Evolutionary conservation across 176 grass and related monocot species (phyloP).

Genomic region (Musa acuminata): DNA sequence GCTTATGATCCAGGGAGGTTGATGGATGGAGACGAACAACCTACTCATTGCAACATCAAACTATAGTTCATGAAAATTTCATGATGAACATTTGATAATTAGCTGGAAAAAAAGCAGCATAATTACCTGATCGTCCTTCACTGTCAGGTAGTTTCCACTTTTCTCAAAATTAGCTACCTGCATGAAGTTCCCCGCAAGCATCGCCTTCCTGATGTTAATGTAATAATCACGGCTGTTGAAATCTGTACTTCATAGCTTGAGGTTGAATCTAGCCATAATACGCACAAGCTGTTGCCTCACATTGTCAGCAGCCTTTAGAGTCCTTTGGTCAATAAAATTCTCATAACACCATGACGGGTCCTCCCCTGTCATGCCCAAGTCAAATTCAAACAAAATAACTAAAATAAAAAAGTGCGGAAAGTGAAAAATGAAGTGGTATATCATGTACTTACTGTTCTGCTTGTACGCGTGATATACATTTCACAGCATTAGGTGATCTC

Average conservation of each 20-base stretch:
- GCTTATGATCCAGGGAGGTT: constrained; percentile 83
- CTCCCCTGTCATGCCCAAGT: constrained; percentile 36
- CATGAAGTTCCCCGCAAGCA: constrained; percentile 97
- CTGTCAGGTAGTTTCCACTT: constrained; percentile 82
- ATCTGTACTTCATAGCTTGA: constrained; percentile 80
- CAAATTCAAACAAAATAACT: background rate
- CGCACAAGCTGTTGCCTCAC: constrained; percentile 83
- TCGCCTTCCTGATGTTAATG: constrained; percentile 72
- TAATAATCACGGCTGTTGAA: constrained; percentile 90
- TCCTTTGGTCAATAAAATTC: constrained; percentile 74
- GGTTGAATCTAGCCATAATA: constrained; percentile 51
- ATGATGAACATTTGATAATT: background rate
- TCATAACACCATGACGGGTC: constrained; percentile 94
- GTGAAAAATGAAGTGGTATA: background rate
- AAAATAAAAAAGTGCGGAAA: background rate
- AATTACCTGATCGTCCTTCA: constrained; percentile 95
- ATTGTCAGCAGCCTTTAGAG: constrained; percentile 87
- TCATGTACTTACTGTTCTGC: constrained; percentile 60
- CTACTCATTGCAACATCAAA: constrained; percentile 14
- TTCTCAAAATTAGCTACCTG: constrained; percentile 94
- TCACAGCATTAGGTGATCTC: constrained; percentile 86
- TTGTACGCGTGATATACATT: constrained; percentile 98
- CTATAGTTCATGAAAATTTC: background rate
- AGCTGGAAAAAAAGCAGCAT: background rate
- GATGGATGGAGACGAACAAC: constrained; percentile 97